Base-by-base conservation (phyloP, 192 early-diverging fungal species). In the Coemansia sp. region DNA sequence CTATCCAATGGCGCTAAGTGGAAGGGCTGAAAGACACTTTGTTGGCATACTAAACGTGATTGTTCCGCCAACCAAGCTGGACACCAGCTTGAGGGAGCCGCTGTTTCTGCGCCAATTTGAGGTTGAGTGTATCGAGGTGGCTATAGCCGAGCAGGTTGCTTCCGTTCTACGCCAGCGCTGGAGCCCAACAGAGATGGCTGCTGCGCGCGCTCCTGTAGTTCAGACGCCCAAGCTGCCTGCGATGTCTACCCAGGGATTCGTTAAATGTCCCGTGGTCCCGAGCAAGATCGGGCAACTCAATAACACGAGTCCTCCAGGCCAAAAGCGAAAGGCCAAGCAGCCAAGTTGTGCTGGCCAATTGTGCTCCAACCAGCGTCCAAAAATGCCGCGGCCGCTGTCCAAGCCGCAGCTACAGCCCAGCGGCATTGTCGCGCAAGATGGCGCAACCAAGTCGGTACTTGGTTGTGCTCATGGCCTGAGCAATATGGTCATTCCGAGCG, bases 1-100 rank as follows among this genome's bases (percentile, higher is more conserved):
- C 2, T 53, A 53, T 31, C 50, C 50, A 6, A 53, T 26, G 50
- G 16, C 23, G 26, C 3, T 25, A 50, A 3, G 50, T 12, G 50
- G 50, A 53, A 53, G 31, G 50, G 12, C 50, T 4, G 26, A 33
- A 1, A 0, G 31, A 26, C 12, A 61, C 41, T 65, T 73, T 42
- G 18, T 73, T 11, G 76, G 76, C 3, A 53, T 53, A 2, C 31
- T 73, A n/a, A 73, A 73, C 26, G 12, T 77, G 5, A 38, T 5
- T 3, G 37, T 68, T 16, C 70, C 76, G 3, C 23, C 1, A 6
- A 23, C 57, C 47, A 72, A 50, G 45, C 66, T 77, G 8, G 70
- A 77, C 26, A 14, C 36, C 13, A 77, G 70, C 62, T 69, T 59
- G 25, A 42, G 66, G 8, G 20, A 21, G 1, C 66, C 70, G 16